Conservation (phyloP, 306 rosid genomes). For the Vigna reflexopilosa region DNA sequence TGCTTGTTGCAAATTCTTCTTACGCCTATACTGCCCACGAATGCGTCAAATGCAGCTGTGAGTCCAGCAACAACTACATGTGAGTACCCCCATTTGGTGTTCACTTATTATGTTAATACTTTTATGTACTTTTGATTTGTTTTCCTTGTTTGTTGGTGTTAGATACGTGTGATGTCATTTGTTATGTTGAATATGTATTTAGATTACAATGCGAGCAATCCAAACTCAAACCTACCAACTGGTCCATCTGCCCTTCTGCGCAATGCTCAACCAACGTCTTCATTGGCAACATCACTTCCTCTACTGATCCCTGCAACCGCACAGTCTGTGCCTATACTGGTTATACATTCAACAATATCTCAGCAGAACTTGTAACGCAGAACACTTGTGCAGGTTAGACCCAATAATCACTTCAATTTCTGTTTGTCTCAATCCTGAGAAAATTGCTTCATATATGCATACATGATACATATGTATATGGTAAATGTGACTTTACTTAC, state of each 20-base stretch:
- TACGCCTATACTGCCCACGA: constrained; percentile 62
- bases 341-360: constrained; percentile 51
- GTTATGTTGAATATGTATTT: neutral
- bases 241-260: constrained; percentile 62
- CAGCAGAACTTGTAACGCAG: constrained; percentile 34
- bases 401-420: neutral
- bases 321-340: constrained; percentile 73
- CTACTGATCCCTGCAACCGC: constrained; percentile 50
- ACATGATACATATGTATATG: neutral
- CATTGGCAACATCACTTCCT: constrained; percentile 54
- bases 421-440: neutral
- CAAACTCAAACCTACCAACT: constrained; percentile 47
- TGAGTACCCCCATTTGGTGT: constrained; percentile 39
- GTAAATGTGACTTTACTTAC: constrained; percentile 15
- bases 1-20: constrained; percentile 64
- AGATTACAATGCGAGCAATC: constrained; percentile 80
- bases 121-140: neutral
- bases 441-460: neutral
- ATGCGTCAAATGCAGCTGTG: constrained; percentile 77
- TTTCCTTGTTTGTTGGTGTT: neutral
- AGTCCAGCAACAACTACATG: constrained; percentile 50
- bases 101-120: neutral
- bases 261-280: constrained; percentile 49
- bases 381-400: constrained; percentile 74
- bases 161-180: neutral